Percentiles rank a stretch among this genome's conserved stretches.
Conservation (phyloP, 2,329 filamentous ascomycete species). For the Colletotrichum filicis region DNA sequence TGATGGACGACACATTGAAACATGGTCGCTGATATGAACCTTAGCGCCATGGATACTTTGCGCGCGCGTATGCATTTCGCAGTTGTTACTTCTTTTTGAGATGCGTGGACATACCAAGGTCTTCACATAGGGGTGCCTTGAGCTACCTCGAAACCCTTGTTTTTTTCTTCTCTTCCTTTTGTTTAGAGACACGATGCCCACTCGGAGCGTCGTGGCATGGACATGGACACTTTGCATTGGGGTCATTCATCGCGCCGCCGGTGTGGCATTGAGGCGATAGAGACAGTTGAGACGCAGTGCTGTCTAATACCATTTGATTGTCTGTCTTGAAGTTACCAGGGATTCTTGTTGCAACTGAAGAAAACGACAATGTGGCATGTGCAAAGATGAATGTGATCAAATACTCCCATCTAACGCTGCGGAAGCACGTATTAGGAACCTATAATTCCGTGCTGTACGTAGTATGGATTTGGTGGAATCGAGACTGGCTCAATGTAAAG, state of each 20-base stretch:
- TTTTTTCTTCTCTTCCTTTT: conserved; percentile 11
- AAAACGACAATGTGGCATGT: neutral
- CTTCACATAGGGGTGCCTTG: neutral
- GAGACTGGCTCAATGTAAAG: neutral
- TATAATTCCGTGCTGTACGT: neutral
- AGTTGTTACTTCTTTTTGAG: conserved; percentile 28
- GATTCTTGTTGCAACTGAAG: neutral
- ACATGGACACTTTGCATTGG: conserved; percentile 26
- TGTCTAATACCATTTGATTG: conserved; percentile 17
- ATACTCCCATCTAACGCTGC: too few relatives aligned
- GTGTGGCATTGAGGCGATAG: neutral
- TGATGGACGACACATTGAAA: conserved; percentile 33
- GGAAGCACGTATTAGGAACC: neutral
- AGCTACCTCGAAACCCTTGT: neutral
- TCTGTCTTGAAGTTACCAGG: neutral
- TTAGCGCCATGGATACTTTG: conserved; percentile 37
- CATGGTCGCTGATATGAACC: conserved; percentile 38
- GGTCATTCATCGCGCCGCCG: conserved; percentile 1
- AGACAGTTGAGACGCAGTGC: conserved; percentile 21
- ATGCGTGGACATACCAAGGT: conserved; percentile 30
- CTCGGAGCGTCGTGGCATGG: conserved; percentile 3
- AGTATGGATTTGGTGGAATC: neutral
- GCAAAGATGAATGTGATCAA: neutral
- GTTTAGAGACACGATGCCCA: conserved; percentile 24
- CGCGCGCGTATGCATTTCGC: conserved; percentile 17